Base-by-base conservation (phyloP, 768 basidiomycete species). In the Russula lepida region DNA sequence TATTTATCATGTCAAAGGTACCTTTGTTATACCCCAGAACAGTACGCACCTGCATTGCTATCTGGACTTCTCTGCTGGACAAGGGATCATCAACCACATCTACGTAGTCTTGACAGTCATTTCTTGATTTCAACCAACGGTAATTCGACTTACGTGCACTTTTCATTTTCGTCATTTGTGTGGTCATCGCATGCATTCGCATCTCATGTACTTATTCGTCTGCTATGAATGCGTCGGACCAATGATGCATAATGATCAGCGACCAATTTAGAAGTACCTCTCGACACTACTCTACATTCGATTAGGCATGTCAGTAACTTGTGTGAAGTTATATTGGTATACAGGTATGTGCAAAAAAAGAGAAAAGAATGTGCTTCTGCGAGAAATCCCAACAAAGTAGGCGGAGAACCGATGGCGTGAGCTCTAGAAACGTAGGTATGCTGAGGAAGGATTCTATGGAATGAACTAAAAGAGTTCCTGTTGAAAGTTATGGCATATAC, bases 271-370 rank as follows among this genome's bases (percentile, higher is more conserved):
- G 37, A n/a, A 27, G 19, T 51, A 43, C 27, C 32, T 30, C 35
- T 43, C 6, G 43, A 12, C 33, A 37, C 35, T 62, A 52, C 21
- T 62, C 60, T 62, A 62, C 60, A 62, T 19, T 30, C 6, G 35
- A 62, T 62, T 62, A 62, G 53, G 30, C 25, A 52, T 58, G 44
- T 28, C 56, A 33, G 56, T 62, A 62, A 57, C 27, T 62, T 46
- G 43, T 12, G 44, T 28, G 12, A 41, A n/a, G 54, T 62, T 62
- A 62, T 62, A 57, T 43, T 52, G 56, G 56, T 62, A 62, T 62
- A 62, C 60, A 62, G 56, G 60, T 62, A 62, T 62, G 33, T 53
- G 60, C 30, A 30, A 13, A 2, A 53, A 21, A 56, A 46, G 33
- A n/a, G n/a, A n/a, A n/a, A 11, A 21, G 17, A 17, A 46, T 35